Base-by-base conservation (phyloP, 108 stramenopile genomes). In the Cyclotella sp. region DNA sequence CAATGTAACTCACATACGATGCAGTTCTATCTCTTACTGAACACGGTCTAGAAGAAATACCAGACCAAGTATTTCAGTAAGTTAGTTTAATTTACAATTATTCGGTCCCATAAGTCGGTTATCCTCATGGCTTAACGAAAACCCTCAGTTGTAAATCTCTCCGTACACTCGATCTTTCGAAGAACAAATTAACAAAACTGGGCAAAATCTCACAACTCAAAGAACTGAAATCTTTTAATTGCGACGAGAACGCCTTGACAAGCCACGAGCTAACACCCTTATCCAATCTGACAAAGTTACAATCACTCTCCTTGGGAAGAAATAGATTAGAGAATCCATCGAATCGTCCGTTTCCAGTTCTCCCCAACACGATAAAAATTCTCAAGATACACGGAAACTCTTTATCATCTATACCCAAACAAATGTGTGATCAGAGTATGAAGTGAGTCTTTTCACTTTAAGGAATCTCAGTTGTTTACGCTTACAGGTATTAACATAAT, bases 1-100 rank as follows among this genome's bases (percentile, higher is more conserved):
- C 58, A 7, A 29, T 26, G 18, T 58, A 4, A 13, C 34, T 58
- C 22, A 21, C 24, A 28, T 21, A 27, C 15, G 9, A 53, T 21
- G 15, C 49, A 78, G 77, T 95, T 27, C 72, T 95, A n/a, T 93
- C 92, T 40, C 77, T 95, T 26, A 85, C 85, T 24, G 94, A 95
- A 66, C 94, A 95, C 53, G 75, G 79, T 39, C 73, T 95, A 21
- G 89, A 92, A 26, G 76, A 64, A 15, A 87, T 91, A 47, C 92
- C 92, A 41, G 62, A 58, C 11, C 77, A 80, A 57, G 86, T 95
- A 9, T 93, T 91, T 77, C 71, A 86, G 87, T 89, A 82, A 82
- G 87, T 88, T 64, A 22, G 5, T 6, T 45, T 7, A 41, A 64
- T 22, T 40, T 62, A 14, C 18, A 18, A 62, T 18, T 12, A n/a